Evolutionary conservation across 805 yeast genomes (phyloP).

Genomic region (Myxozyma neotropica): DNA sequence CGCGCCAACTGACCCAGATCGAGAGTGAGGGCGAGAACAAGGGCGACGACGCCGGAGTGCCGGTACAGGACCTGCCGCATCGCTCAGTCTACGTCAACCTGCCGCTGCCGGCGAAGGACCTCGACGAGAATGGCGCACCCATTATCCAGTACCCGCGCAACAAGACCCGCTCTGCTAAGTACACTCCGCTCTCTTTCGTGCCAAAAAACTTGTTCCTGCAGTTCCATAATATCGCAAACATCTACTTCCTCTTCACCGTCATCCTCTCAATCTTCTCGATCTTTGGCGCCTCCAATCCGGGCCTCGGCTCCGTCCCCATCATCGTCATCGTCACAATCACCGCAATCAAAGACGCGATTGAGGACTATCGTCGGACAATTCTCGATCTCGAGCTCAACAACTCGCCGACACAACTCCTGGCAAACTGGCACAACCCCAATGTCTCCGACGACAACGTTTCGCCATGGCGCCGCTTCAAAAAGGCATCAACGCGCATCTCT

Average conservation of each 20-base stretch:
- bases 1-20: slow-evolving; percentile 13
- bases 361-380: slow-evolving; percentile 66
- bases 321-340: slow-evolving; percentile 76
- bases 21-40: slow-evolving; percentile 18
- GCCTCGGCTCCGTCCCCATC: slow-evolving; percentile 75
- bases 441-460: slow-evolving; percentile 57
- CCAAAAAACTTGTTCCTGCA: slow-evolving; percentile 83
- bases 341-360: slow-evolving; percentile 75
- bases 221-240: slow-evolving; percentile 86
- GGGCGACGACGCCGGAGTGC: slow-evolving; percentile 27
- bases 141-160: slow-evolving; percentile 71
- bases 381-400: slow-evolving; percentile 72
- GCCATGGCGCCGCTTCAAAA: slow-evolving; percentile 70
- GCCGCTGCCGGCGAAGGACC: slow-evolving; percentile 51
- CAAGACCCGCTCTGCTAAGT: slow-evolving; percentile 92
- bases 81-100: slow-evolving; percentile 55
- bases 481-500: slow-evolving; percentile 48
- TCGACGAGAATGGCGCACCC: slow-evolving; percentile 60
- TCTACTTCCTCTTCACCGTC: slow-evolving; percentile 77
- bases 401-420: slow-evolving; percentile 59
- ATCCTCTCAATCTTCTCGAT: slow-evolving; percentile 65
- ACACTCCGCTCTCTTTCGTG: slow-evolving; percentile 83
- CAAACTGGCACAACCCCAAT: slow-evolving; percentile 60
- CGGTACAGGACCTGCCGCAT: slow-evolving; percentile 26
- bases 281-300: slow-evolving; percentile 75